Evolutionary conservation across 805 yeast genomes (phyloP).

Genomic region (Suhomyces kilbournensis): DNA sequence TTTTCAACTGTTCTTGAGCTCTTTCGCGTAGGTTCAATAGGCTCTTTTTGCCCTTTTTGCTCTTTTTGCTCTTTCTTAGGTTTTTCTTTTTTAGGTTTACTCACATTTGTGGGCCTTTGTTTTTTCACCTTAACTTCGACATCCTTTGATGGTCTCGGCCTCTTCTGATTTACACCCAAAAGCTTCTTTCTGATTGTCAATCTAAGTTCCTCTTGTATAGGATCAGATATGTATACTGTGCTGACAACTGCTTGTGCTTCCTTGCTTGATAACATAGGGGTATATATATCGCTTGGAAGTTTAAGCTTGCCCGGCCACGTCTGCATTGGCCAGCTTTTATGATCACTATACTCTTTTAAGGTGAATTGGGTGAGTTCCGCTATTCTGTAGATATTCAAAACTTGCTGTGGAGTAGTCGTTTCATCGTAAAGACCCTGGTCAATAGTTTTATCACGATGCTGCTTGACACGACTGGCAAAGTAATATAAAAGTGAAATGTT

Average conservation of each 20-base stretch:
- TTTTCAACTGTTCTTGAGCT: constrained; percentile 36
- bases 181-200: constrained; percentile 24
- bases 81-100: neutral
- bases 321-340: constrained; percentile 64
- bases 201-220: constrained; percentile 36
- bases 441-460: constrained; percentile 58
- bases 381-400: constrained; percentile 53
- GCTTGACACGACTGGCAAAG: constrained; percentile 74
- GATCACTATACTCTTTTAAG: constrained; percentile 55
- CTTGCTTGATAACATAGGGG: constrained; percentile 53
- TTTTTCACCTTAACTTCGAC: constrained; percentile 8
- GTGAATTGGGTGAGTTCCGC: constrained; percentile 73
- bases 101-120: neutral
- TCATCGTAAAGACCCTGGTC: constrained; percentile 28
- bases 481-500: constrained; percentile 74
- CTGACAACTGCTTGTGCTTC: constrained; percentile 59
- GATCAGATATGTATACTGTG: constrained; percentile 54
- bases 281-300: constrained; percentile 66
- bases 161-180: constrained; percentile 10
- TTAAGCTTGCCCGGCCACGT: constrained; percentile 81
- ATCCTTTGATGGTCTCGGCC: constrained; percentile 8
- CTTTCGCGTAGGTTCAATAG: constrained; percentile 36
- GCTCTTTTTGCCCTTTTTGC: neutral
- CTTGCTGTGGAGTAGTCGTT: constrained; percentile 21
- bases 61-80: neutral